Percentiles rank a stretch among this genome's conserved stretches.
Conservation (phyloP, 2,329 filamentous ascomycete genomes). For the Colletotrichum neosansevieriae region DNA sequence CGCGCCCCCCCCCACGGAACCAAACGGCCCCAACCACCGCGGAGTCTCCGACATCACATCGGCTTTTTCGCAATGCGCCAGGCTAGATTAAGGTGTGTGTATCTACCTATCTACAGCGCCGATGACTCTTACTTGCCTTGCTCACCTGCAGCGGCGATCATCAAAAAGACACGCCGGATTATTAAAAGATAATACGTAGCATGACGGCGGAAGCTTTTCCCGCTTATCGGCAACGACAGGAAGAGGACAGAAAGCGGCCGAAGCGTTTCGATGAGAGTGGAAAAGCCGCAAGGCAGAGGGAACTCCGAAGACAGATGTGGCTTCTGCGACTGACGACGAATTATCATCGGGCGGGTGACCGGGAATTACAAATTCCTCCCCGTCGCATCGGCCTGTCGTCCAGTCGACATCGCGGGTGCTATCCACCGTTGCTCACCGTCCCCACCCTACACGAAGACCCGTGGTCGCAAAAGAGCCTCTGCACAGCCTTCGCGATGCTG, state of each 20-base stretch:
- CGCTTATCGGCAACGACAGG: slow-evolving; percentile 12
- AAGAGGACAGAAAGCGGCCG: slow-evolving; percentile 10
- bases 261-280: background rate
- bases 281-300: background rate
- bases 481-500: slow-evolving; percentile 35
- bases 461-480: slow-evolving; percentile 12
- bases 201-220: background rate
- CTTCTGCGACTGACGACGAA: slow-evolving; percentile 11
- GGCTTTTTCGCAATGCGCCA: slow-evolving; percentile 8
- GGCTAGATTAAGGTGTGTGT: background rate
- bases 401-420: background rate
- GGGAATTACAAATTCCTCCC: slow-evolving; percentile 12
- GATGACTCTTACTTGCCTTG: slow-evolving; percentile 32
- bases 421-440: slow-evolving; percentile 16
- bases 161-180: slow-evolving; percentile 8
- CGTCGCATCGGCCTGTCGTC: slow-evolving; percentile 16
- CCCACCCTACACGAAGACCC: slow-evolving; percentile 18
- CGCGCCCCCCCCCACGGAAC: slow-evolving; percentile 14
- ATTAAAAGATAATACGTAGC: slow-evolving; percentile 11
- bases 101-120: slow-evolving; percentile 4
- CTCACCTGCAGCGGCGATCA: slow-evolving; percentile 36
- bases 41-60: slow-evolving; percentile 29
- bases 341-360: slow-evolving; percentile 17
- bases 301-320: slow-evolving; percentile 5
- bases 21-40: background rate